A percentile compares a stretch with the other conserved stretches of the same genome.
phyloP scores from a whole-genome alignment of 2,329 filamentous ascomycete species.

The Diaporthe sp. region DNA sequence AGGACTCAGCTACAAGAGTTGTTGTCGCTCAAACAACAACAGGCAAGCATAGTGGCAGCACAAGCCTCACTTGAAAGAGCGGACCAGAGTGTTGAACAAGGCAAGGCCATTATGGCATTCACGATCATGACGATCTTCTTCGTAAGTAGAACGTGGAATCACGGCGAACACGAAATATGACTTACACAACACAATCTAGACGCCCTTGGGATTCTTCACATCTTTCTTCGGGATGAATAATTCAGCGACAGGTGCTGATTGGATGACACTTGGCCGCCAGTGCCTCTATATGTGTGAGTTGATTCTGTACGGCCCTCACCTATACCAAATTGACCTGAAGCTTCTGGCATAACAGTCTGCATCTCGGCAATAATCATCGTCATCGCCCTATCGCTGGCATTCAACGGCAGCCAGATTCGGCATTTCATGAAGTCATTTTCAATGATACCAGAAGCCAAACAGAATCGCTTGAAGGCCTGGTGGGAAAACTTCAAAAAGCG shows the following conservation, averaged over 20 bases:
- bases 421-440: neutral
- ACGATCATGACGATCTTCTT: constrained; percentile 29
- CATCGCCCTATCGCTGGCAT: neutral
- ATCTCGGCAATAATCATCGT: neutral
- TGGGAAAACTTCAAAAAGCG: neutral
- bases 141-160: constrained; percentile 41
- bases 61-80: neutral
- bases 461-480: neutral
- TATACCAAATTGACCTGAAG: neutral
- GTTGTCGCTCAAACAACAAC: constrained; percentile 32
- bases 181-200: neutral
- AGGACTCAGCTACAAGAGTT: constrained; percentile 13
- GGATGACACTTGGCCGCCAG: constrained; percentile 23
- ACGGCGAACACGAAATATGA: neutral
- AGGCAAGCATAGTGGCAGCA: constrained; percentile 22
- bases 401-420: neutral
- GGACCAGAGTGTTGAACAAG: neutral
- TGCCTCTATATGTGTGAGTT: constrained; percentile 14
- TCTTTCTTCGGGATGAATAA: constrained; percentile 35
- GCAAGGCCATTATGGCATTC: constrained; percentile 19
- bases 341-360: neutral
- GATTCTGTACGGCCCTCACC: neutral
- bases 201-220: constrained; percentile 29
- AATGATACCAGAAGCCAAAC: neutral
- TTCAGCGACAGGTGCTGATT: neutral